Base-by-base conservation (phyloP, 129 eudicot genomes). In the Glebionis coronaria region DNA sequence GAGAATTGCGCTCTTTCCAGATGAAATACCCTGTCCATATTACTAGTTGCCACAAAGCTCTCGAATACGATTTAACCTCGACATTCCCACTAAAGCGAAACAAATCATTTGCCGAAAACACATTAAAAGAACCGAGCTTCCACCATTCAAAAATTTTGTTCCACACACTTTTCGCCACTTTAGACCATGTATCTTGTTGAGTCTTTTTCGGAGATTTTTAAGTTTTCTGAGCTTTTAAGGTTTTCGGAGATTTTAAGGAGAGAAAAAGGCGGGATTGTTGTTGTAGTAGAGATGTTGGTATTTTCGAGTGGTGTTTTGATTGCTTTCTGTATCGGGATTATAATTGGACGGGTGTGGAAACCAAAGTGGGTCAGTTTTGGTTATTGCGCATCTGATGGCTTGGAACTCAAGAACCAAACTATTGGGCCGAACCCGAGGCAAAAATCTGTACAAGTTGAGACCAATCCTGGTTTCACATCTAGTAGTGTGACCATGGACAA, bases 321-420 rank as follows among this genome's bases (percentile, higher is more conserved):
- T 77, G 86, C 74, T 25, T 84, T 88, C 77, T 46, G 82, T 54
- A 4, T 91, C 38, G 97, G 96, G 78, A 12, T 92, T 64, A 9
- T 84, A 50, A 79, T 83, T 51, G 96, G 98, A 67, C 85, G 96
- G 98, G 80, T 67, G 15, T 92, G 98, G 98, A 92, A 78, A 79
- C 97, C 97, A 35, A 35, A 65, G 19, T 88, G 96, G 96, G 83
- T 73, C 76, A 63, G 74, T 52, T 84, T 74, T 42, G 76, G 76
- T 4, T 76, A 73, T 72, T 68, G 73, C 49, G 78, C 79, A 38
- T 84, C 78, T 56, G 82, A 82, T 56, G 63, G 63, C 12, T 61
- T 79, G 23, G 35, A 76, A 20, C 44, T 76, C 23, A 61, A 53
- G 71, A 70, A 70, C 61, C 76, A 70, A 49, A 76, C 44, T 62